Evolutionary conservation across 176 grass and related monocot species (phyloP).

Genomic region (Tillandsia fasciculata): DNA sequence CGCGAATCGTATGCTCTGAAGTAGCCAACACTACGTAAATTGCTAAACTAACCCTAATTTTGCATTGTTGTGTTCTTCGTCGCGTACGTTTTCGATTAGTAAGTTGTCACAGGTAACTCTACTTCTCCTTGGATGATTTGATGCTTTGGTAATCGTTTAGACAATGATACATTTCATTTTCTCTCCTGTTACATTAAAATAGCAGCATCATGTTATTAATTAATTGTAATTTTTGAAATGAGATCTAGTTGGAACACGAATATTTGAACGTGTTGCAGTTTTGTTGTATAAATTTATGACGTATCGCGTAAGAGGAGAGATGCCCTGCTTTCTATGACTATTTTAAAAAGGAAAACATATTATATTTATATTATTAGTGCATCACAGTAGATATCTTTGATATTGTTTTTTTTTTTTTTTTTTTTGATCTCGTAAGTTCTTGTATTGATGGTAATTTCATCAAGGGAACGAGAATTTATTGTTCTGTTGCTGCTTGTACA

Average conservation of each 20-base stretch:
- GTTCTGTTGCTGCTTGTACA: slow-evolving; percentile 28
- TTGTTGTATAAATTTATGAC: too few relatives aligned
- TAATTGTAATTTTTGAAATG: too few relatives aligned
- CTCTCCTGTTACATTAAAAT: too few relatives aligned
- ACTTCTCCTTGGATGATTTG: background rate
- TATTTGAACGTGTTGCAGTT: too few relatives aligned
- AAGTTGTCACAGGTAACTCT: background rate
- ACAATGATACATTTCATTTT: too few relatives aligned
- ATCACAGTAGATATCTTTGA: too few relatives aligned
- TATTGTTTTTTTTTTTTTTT: background rate
- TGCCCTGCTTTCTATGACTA: too few relatives aligned
- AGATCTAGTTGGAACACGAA: too few relatives aligned
- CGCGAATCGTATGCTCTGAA: background rate
- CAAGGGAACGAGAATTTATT: slow-evolving; percentile 14
- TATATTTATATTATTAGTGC: too few relatives aligned
- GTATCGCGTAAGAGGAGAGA: too few relatives aligned
- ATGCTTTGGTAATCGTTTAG: background rate
- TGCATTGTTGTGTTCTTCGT: background rate
- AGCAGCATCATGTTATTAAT: too few relatives aligned
- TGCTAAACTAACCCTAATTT: background rate
- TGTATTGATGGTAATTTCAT: slow-evolving; percentile 5
- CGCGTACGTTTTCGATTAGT: background rate
- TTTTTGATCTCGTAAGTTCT: background rate
- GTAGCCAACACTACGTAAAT: background rate
- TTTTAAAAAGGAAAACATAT: too few relatives aligned